Conservation (phyloP, 306 rosid species). For the Amphicarpaea edgeworthii region DNA sequence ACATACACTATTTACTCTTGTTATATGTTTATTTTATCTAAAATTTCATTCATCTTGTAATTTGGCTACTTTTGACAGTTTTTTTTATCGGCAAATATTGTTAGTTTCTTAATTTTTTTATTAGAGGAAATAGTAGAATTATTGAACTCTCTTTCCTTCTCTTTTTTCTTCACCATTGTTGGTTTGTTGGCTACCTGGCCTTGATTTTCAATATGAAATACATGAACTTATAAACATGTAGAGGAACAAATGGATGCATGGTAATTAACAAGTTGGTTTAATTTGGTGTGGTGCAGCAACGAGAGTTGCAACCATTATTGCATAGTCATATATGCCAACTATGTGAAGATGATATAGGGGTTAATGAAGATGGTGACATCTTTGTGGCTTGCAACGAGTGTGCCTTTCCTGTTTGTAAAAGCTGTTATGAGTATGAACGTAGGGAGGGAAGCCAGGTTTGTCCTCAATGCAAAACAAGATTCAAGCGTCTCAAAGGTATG, state of each 20-base stretch:
- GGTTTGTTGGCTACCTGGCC: too few species aligned
- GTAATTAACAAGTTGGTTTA: not conserved
- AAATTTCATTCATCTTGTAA: too few species aligned
- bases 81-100: too few species aligned
- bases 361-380: slow-evolving; percentile 58
- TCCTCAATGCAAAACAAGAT: slow-evolving; percentile 80
- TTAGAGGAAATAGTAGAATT: too few species aligned
- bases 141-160: too few species aligned
- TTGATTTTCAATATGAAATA: too few species aligned
- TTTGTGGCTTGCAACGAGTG: slow-evolving; percentile 86
- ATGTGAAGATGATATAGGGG: slow-evolving; percentile 70
- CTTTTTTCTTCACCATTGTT: too few species aligned
- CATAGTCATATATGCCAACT: slow-evolving; percentile 58
- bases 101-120: too few species aligned
- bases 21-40: too few species aligned
- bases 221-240: not conserved
- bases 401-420: slow-evolving; percentile 75
- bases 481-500: slow-evolving; percentile 68
- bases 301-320: slow-evolving; percentile 11
- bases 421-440: slow-evolving; percentile 77
- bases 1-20: too few species aligned
- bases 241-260: not conserved
- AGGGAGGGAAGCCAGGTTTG: slow-evolving; percentile 71
- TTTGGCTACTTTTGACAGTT: too few species aligned
- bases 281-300: slow-evolving; percentile 48